Percentiles rank a stretch among this genome's conserved stretches.
Evolutionary conservation across 208 protist genomes (phyloP).

Genomic region (Entamoeba histolytica): DNA sequence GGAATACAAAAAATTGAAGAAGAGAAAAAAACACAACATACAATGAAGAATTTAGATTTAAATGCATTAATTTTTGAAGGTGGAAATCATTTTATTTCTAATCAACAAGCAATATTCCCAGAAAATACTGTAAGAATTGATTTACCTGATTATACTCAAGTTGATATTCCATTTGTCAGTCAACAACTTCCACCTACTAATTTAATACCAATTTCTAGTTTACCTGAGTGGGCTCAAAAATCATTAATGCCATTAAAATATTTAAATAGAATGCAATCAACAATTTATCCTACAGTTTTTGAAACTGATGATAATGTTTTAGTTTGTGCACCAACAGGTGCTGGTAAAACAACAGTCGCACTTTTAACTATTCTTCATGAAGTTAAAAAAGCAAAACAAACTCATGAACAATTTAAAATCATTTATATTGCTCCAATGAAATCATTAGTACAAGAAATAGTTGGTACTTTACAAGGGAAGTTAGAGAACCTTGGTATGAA

Average conservation of each 20-base stretch:
- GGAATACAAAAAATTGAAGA: not conserved
- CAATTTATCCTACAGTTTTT: constrained; percentile 46
- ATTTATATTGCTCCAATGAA: constrained; percentile 99
- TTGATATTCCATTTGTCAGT: not conserved
- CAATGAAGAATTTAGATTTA: not conserved
- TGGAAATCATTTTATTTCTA: not conserved
- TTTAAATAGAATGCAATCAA: not conserved
- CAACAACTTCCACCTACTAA: not conserved
- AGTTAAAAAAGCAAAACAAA: constrained; percentile 35
- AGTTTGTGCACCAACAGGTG: constrained; percentile 76
- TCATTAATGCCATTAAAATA: not conserved
- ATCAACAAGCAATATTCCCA: not conserved
- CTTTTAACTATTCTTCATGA: constrained; percentile 84
- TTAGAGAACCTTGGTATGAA: constrained; percentile 34
- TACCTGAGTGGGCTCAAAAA: not conserved
- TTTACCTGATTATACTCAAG: not conserved
- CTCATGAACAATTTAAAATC: constrained; percentile 67
- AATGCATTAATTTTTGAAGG: not conserved
- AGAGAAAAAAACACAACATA: not conserved
- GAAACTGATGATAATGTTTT: constrained; percentile 79
- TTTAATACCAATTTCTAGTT: not conserved
- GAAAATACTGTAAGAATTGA: not conserved
- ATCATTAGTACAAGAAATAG: constrained; percentile 94
- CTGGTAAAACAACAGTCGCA: constrained; percentile 99
- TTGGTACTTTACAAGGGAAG: constrained; percentile 47